Evolutionary conservation across 257 asterid genomes (phyloP).

Genomic region (Penstemon davidsonii): DNA sequence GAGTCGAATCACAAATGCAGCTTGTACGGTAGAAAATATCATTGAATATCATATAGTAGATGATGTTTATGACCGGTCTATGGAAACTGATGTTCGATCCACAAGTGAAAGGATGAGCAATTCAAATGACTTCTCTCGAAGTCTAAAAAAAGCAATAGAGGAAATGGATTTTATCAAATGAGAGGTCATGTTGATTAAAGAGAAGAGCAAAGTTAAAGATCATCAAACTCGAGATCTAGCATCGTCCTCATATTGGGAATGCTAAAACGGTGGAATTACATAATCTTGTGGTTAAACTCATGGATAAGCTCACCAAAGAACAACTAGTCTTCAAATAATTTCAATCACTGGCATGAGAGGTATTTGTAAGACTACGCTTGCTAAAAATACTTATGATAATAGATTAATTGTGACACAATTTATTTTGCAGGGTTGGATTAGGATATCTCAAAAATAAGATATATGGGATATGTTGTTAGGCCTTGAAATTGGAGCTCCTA

Average conservation of each 20-base stretch:
- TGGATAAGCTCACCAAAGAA: not conserved
- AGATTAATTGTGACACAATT: not conserved
- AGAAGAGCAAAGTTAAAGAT: no score
- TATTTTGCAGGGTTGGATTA: slow-evolving; percentile 14
- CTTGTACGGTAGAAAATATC: not conserved
- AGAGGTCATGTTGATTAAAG: no score
- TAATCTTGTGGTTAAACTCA: not conserved
- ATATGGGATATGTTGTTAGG: not conserved
- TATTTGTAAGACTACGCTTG: slow-evolving; percentile 30
- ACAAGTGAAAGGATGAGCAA: not conserved
- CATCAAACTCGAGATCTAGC: no score
- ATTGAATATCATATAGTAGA: not conserved
- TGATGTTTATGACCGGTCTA: not conserved
- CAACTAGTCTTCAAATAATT: not conserved
- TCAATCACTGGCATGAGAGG: slow-evolving; percentile 30
- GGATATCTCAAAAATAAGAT: slow-evolving; percentile 17
- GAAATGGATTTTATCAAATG: no score
- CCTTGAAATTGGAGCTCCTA: not conserved
- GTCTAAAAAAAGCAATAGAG: no score
- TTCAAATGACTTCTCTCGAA: not conserved
- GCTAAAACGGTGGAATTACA: not conserved
- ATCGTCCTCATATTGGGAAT: not conserved
- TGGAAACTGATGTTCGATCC: no score
- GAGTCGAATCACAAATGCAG: not conserved
- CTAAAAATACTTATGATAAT: slow-evolving; percentile 7